Conservation (phyloP, 768 basidiomycete genomes). For the Mrakia blollopis region DNA sequence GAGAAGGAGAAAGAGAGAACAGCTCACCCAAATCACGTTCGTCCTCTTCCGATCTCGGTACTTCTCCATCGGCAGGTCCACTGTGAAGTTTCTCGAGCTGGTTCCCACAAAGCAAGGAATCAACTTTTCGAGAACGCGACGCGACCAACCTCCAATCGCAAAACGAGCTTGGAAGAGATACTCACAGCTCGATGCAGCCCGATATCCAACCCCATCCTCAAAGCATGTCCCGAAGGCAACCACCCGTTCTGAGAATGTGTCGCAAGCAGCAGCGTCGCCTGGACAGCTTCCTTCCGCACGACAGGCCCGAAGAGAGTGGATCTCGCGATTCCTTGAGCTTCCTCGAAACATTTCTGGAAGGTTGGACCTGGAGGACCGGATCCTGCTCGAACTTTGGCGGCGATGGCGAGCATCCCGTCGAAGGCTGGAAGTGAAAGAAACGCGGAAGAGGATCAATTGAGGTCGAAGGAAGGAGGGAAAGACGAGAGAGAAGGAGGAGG, state of each 20-base stretch:
- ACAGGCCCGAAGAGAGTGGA: slow-evolving; percentile 90
- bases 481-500: slow-evolving; percentile 63
- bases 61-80: slow-evolving; percentile 47
- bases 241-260: slow-evolving; percentile 94
- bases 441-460: slow-evolving; percentile 46
- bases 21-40: slow-evolving; percentile 74
- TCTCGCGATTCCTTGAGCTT: slow-evolving; percentile 91
- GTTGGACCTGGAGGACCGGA: slow-evolving; percentile 66
- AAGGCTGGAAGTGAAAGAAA: not conserved
- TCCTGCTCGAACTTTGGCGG: slow-evolving; percentile 84
- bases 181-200: slow-evolving; percentile 72
- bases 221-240: slow-evolving; percentile 90
- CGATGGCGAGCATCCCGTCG: slow-evolving; percentile 69
- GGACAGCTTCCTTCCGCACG: slow-evolving; percentile 89
- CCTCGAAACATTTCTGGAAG: slow-evolving; percentile 86
- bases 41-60: slow-evolving; percentile 61
- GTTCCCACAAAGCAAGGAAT: not conserved
- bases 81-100: slow-evolving; percentile 78
- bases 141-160: too few species aligned
- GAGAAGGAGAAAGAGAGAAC: not conserved
- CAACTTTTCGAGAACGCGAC: not conserved
- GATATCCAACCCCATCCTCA: slow-evolving; percentile 92
- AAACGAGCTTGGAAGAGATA: not conserved
- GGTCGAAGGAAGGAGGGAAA: slow-evolving; percentile 68
- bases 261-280: slow-evolving; percentile 75